phyloP scores from a whole-genome alignment of 306 rosid genomes.

The Delonix regia region DNA sequence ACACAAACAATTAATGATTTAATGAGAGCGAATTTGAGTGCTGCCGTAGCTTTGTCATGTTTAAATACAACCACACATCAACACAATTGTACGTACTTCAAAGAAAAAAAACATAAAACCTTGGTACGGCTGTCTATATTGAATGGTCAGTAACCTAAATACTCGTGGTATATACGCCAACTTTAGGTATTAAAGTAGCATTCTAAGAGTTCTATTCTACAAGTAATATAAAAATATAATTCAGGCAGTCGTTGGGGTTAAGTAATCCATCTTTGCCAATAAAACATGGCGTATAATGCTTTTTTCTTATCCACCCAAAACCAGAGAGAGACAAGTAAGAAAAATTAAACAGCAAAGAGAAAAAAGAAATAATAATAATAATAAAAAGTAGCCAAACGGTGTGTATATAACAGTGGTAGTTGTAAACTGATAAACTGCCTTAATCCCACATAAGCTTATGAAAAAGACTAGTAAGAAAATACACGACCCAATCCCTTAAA shows the following conservation, averaged over 20 bases:
- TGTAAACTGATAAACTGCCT: constrained; percentile 70
- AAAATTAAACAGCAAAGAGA: not conserved
- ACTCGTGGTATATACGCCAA: not conserved
- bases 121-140: too few species aligned
- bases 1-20: not conserved
- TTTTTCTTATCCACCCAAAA: constrained; percentile 61
- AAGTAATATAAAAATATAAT: too few species aligned
- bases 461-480: constrained; percentile 26
- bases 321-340: not conserved
- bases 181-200: not conserved
- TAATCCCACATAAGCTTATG: constrained; percentile 29
- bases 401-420: constrained; percentile 42
- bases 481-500: constrained; percentile 26
- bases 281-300: constrained; percentile 54
- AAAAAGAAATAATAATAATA: too few species aligned
- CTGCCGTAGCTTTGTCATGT: too few species aligned
- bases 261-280: constrained; percentile 58
- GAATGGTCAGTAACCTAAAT: not conserved
- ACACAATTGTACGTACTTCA: too few species aligned
- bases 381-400: not conserved
- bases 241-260: constrained; percentile 62
- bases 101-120: too few species aligned
- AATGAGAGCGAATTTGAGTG: too few species aligned
- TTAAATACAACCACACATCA: too few species aligned
- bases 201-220: too few species aligned